phyloP scores from a whole-genome alignment of 2,329 filamentous ascomycete genomes.

The Colletotrichum chlorophyti region DNA sequence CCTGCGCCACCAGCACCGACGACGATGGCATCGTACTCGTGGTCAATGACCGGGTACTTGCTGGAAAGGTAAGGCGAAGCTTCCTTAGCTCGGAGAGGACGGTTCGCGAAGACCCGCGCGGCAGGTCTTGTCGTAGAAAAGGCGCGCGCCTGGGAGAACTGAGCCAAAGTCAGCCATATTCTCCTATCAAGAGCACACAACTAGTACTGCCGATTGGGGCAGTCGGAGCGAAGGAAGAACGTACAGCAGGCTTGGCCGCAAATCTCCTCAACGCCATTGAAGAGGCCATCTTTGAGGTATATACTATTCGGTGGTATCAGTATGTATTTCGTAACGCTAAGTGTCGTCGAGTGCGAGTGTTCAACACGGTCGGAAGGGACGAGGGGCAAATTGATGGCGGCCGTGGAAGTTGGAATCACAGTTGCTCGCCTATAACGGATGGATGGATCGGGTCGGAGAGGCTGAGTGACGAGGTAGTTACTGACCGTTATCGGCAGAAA shows the following conservation, averaged over 20 bases:
- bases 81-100: conserved; percentile 90
- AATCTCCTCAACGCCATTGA: conserved; percentile 70
- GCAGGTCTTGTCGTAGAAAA: conserved; percentile 89
- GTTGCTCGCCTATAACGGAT: not conserved
- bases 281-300: conserved; percentile 58
- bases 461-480: too few relatives aligned
- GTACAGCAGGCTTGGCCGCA: conserved; percentile 61
- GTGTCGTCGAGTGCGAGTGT: not conserved
- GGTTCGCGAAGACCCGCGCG: conserved; percentile 85
- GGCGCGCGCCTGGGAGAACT: conserved; percentile 75
- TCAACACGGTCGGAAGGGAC: not conserved
- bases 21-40: conserved; percentile 98
- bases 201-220: conserved; percentile 27
- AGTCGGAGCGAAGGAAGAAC: conserved; percentile 38
- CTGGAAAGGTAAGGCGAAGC: conserved; percentile 84
- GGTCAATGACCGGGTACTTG: conserved; percentile 97
- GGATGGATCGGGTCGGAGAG: not conserved
- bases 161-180: conserved; percentile 13
- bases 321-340: not conserved
- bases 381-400: not conserved
- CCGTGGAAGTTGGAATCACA: not conserved
- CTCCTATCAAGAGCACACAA: conserved; percentile 31
- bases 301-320: conserved; percentile 7
- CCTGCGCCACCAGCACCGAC: conserved; percentile 85
- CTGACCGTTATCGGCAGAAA: conserved; percentile 18